phyloP scores from a whole-genome alignment of 192 early-diverging fungal species.

The Helicostylum pulchrum region DNA sequence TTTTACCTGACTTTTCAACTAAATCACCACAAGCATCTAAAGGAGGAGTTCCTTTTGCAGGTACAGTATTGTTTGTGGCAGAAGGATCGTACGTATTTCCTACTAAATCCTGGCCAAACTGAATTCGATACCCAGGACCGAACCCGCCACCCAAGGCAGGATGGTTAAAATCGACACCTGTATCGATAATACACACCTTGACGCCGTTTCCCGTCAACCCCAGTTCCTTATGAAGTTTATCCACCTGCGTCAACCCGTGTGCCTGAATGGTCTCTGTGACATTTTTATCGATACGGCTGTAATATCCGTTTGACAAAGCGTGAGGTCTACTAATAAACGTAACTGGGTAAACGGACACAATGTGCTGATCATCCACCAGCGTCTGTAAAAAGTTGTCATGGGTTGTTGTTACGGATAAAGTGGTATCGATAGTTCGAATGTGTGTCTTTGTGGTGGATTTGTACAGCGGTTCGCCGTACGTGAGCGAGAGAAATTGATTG shows the following conservation, averaged over 20 bases:
- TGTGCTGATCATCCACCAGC: conserved; percentile 11
- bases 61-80: conserved; percentile 7
- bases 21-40: conserved; percentile 44
- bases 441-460: neutral
- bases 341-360: conserved; percentile 26
- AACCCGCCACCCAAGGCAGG: conserved; percentile 67
- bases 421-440: neutral
- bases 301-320: conserved; percentile 7
- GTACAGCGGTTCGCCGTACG: neutral
- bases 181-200: conserved; percentile 24
- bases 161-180: conserved; percentile 55
- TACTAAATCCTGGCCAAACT: conserved; percentile 61
- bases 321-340: conserved; percentile 12
- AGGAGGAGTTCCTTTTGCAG: conserved; percentile 35
- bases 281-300: neutral
- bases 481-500: too few relatives aligned
- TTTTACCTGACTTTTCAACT: conserved; percentile 7
- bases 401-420: neutral
- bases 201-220: conserved; percentile 58
- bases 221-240: conserved; percentile 43
- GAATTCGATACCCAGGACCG: conserved; percentile 53
- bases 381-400: conserved; percentile 7
- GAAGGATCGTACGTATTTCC: conserved; percentile 36
- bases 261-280: conserved; percentile 14
- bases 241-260: conserved; percentile 49